Evolutionary conservation across 2,329 filamentous ascomycete genomes (phyloP).

Genomic region (Aspergillus novoparasiticus): DNA sequence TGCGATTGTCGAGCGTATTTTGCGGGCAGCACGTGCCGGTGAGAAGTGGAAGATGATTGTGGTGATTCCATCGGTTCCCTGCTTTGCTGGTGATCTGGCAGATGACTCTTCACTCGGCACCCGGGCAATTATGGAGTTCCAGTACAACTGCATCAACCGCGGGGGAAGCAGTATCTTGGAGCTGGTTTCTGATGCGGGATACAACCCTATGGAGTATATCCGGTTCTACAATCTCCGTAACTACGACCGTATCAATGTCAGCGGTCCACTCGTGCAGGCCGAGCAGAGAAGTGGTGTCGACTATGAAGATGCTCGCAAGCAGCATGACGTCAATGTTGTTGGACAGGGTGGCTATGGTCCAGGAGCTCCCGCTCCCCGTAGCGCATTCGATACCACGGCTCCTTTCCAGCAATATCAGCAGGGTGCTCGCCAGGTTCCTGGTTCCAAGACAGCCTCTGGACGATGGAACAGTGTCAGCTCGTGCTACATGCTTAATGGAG

Average conservation of each 20-base stretch:
- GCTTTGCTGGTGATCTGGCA: constrained; percentile 87
- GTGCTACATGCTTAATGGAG: constrained; percentile 81
- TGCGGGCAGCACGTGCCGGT: constrained; percentile 76
- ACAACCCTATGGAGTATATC: constrained; percentile 80
- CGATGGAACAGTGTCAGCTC: constrained; percentile 76
- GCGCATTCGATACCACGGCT: constrained; percentile 42
- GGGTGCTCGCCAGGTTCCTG: constrained; percentile 59
- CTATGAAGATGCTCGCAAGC: constrained; percentile 48
- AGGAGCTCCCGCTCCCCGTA: constrained; percentile 24
- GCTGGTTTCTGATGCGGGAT: constrained; percentile 71
- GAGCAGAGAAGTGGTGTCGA: constrained; percentile 47
- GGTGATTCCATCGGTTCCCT: constrained; percentile 86
- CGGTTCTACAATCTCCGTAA: constrained; percentile 94
- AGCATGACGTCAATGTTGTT: constrained; percentile 50
- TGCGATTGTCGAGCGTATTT: constrained; percentile 87
- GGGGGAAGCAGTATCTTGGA: constrained; percentile 91
- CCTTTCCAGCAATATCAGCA: constrained; percentile 72
- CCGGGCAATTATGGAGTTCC: constrained; percentile 96
- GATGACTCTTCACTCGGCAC: constrained; percentile 84
- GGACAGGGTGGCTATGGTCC: constrained; percentile 48
- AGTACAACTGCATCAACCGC: constrained; percentile 93
- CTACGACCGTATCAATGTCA: constrained; percentile 81
- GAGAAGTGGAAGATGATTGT: constrained; percentile 91
- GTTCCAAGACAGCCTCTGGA: constrained; percentile 48
- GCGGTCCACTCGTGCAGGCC: constrained; percentile 36